Evolutionary conservation across 805 yeast species (phyloP).

Genomic region (Starmerella asiatica): DNA sequence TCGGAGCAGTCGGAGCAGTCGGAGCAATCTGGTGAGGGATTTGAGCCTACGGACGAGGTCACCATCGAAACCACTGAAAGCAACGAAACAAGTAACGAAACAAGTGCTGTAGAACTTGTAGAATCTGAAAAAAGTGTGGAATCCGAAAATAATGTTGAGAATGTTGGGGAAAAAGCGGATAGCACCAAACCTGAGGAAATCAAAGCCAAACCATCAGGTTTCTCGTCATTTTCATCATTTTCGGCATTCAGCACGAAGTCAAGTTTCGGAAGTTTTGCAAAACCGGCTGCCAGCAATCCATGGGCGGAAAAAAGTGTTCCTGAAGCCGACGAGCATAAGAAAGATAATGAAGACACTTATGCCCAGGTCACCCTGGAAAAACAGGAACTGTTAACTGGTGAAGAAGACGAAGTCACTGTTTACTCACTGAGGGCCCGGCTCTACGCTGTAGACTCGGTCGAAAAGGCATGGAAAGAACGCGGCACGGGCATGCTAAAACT

Average conservation of each 20-base stretch:
- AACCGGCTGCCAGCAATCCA: constrained; percentile 27
- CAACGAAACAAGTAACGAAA: constrained; percentile 6
- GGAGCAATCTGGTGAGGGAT: too few relatives aligned
- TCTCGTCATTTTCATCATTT: not conserved
- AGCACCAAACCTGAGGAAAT: constrained; percentile 10
- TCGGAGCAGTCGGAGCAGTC: too few relatives aligned
- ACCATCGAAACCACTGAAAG: constrained; percentile 4
- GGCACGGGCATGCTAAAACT: constrained; percentile 84
- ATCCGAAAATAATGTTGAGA: too few relatives aligned
- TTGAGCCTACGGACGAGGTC: too few relatives aligned
- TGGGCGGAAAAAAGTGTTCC: constrained; percentile 31
- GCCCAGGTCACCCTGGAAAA: constrained; percentile 27
- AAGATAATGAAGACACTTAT: constrained; percentile 20
- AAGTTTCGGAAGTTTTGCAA: not conserved
- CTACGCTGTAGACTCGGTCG: constrained; percentile 48
- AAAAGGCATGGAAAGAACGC: constrained; percentile 89
- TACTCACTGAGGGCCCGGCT: constrained; percentile 65
- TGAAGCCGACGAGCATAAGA: not conserved
- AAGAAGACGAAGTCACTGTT: constrained; percentile 64
- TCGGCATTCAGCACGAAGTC: not conserved
- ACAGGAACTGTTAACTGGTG: constrained; percentile 60
- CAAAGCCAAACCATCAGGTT: constrained; percentile 10
- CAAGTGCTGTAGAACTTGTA: too few relatives aligned
- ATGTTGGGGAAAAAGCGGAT: too few relatives aligned
- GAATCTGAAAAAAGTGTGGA: too few relatives aligned